phyloP scores from a whole-genome alignment of 2,329 filamentous ascomycete species.

The Neopestalotiopsis sp. region DNA sequence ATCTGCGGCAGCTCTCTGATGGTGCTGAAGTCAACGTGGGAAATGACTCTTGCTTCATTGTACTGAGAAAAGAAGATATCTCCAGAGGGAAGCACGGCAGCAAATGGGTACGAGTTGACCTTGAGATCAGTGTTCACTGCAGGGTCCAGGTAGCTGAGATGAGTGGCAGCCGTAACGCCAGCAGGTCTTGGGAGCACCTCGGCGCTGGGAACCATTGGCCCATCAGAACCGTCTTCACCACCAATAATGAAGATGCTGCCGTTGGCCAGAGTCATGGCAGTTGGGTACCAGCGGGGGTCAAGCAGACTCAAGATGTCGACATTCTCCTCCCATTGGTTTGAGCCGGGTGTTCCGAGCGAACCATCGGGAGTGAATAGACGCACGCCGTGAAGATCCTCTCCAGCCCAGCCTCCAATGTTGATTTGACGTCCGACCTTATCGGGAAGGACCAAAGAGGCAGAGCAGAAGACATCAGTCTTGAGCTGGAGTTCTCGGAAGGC shows the following conservation, averaged over 20 bases:
- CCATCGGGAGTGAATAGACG: slow-evolving; percentile 63
- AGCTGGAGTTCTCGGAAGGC: slow-evolving; percentile 59
- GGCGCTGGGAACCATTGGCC: slow-evolving; percentile 53
- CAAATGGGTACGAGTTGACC: slow-evolving; percentile 64
- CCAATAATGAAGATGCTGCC: slow-evolving; percentile 61
- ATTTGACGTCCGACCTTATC: slow-evolving; percentile 63
- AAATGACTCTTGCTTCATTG: slow-evolving; percentile 62
- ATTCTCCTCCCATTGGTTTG: slow-evolving; percentile 62
- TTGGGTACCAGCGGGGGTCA: slow-evolving; percentile 59
- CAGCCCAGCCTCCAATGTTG: slow-evolving; percentile 63
- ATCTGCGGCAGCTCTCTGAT: slow-evolving; percentile 55
- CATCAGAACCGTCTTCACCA: slow-evolving; percentile 58
- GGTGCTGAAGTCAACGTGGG: slow-evolving; percentile 55
- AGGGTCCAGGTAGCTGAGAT: slow-evolving; percentile 54
- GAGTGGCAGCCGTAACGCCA: slow-evolving; percentile 41
- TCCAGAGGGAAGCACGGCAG: slow-evolving; percentile 56
- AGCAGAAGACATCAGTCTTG: slow-evolving; percentile 65
- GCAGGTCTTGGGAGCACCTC: slow-evolving; percentile 57
- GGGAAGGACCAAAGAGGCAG: slow-evolving; percentile 60
- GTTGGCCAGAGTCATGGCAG: slow-evolving; percentile 57
- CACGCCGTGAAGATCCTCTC: slow-evolving; percentile 57
- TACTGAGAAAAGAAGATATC: slow-evolving; percentile 63
- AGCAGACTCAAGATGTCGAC: slow-evolving; percentile 50
- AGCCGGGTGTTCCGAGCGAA: slow-evolving; percentile 48
- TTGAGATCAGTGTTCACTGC: slow-evolving; percentile 51